Conservation (phyloP, 306 rosid species). For the Arachis hypogaea region DNA sequence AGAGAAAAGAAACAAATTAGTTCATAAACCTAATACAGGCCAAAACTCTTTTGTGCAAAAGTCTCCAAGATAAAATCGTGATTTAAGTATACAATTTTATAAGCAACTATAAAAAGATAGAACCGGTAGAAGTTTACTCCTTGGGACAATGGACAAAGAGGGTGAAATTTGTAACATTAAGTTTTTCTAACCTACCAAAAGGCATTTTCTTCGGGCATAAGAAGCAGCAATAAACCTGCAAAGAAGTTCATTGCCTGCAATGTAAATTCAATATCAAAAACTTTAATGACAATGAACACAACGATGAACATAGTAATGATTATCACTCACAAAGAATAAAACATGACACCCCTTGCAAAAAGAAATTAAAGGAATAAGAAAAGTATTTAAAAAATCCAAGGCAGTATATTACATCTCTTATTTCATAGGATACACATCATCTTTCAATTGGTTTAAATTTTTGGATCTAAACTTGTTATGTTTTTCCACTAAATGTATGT, state of each 20-base stretch:
- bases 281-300: conserved; percentile 21
- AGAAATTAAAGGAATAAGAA: not conserved
- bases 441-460: conserved; percentile 18
- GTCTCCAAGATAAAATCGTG: conserved; percentile 19
- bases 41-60: conserved; percentile 2
- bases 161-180: too few species aligned
- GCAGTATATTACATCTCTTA: conserved; percentile 16
- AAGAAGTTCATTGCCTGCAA: conserved; percentile 99
- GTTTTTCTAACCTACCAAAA: conserved; percentile 73
- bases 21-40: conserved; percentile 28
- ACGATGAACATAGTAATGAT: conserved; percentile 15
- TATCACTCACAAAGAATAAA: conserved; percentile 35
- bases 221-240: conserved; percentile 84
- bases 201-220: conserved; percentile 99
- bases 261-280: conserved; percentile 35
- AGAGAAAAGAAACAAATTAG: conserved; percentile 27
- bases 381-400: conserved; percentile 6
- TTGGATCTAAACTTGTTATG: conserved; percentile 11
- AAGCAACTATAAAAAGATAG: conserved; percentile 35
- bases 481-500: conserved; percentile 4
- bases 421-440: not conserved
- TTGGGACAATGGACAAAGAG: not conserved
- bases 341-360: not conserved
- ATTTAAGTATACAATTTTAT: conserved; percentile 23
- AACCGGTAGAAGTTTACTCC: conserved; percentile 19